Evolutionary conservation across 345 rosid species (phyloP), one percentile per base, ranked within the genome.

Genomic region (Eucalyptus tenuipes): DNA sequence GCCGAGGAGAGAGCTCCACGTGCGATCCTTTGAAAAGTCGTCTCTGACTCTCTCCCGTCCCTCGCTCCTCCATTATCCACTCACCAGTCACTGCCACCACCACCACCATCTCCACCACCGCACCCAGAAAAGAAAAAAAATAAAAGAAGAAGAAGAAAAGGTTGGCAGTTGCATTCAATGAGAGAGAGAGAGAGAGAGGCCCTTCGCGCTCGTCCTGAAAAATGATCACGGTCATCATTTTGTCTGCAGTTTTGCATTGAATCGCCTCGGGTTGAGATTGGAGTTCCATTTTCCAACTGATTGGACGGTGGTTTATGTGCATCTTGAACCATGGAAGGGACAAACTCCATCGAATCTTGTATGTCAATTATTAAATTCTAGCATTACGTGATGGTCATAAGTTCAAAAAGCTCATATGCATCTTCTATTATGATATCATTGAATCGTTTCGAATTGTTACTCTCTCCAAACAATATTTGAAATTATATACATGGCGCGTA

Each of bases 371-470:
- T 68, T 18, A 17, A n/a, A 27, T 59, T 9, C 7, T 33, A 64
- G 3, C 37, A 14, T 64, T 13, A 64, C 7, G 3, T 4, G 10
- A n/a, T 7, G 16, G 6, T 4, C 3, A 31, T 29, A 15, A 8
- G 14, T 14, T 55, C 0, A 2, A n/a, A 16, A 16, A n/a, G 37
- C 10, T 64, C 20, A 31, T 5, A 0, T 3, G 7, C 31, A 2
- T 64, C 20, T 64, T 18, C 0, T n/a, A 31, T n/a, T n/a, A 3
- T 7, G 18, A n/a, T 7, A 7, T 29, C 3, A 29, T 13, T 7
- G 4, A 61, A 29, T 61, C 3, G 17, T 13, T 61, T 7, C 18
- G 7, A 9, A 61, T 4, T 29, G 14, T 9, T 13, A n/a, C 9
- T 61, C 17, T 61, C 18, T 29, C 17, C 2, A 1, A 7, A 29